These are phyloP conservation scores for Brassica cretica DNA, from an alignment of 345 rosid genomes.

Conservation along the genomic window DNA sequence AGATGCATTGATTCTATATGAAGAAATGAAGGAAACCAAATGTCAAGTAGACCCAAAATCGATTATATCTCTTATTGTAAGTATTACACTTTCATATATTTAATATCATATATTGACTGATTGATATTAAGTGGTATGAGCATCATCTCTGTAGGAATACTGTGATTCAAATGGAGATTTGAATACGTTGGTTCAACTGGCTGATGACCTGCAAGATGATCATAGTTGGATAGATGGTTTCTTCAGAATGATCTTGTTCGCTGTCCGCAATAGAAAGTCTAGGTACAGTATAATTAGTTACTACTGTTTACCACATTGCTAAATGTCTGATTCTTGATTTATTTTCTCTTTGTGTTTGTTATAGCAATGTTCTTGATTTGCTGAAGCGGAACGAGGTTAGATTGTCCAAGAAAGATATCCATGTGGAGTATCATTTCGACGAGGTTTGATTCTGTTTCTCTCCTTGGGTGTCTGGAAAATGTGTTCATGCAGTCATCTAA, in stretches of 20 bases:
- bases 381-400: slow-evolving; percentile 55
- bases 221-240: slow-evolving; percentile 67
- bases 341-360: slow-evolving; percentile 27
- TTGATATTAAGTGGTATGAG: not conserved
- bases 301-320: slow-evolving; percentile 3
- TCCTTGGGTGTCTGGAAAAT: not conserved
- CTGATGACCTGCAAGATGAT: slow-evolving; percentile 57
- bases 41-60: slow-evolving; percentile 59
- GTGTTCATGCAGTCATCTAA: slow-evolving; percentile 13
- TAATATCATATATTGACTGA: not conserved
- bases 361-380: slow-evolving; percentile 61
- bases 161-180: slow-evolving; percentile 49
- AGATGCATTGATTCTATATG: slow-evolving; percentile 66
- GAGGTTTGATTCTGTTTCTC: slow-evolving; percentile 57
- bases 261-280: slow-evolving; percentile 52
- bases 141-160: slow-evolving; percentile 48
- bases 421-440: slow-evolving; percentile 51
- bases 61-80: slow-evolving; percentile 67
- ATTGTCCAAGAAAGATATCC: slow-evolving; percentile 46
- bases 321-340: slow-evolving; percentile 19
- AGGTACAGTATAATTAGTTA: slow-evolving; percentile 45
- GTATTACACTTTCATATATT: slow-evolving; percentile 33
- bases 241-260: slow-evolving; percentile 55
- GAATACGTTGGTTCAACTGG: slow-evolving; percentile 50
- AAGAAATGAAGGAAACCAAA: slow-evolving; percentile 65